Evolutionary conservation across 139 green algal species (phyloP).

Genomic region (Tetradesmus lagerheimii): DNA sequence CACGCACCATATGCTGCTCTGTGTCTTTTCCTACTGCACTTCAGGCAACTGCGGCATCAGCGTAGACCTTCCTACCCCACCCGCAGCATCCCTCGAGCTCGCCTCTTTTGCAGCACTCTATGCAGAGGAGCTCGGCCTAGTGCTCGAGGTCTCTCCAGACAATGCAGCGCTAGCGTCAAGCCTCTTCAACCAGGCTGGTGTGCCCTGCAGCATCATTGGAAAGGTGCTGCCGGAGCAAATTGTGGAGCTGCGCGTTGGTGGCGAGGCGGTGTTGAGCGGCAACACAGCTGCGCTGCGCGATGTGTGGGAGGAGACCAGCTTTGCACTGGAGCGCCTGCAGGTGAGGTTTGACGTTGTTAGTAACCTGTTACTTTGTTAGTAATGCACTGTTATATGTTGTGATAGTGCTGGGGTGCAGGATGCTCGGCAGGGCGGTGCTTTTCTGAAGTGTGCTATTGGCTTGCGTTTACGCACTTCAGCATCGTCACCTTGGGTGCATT

Average conservation of each 20-base stretch:
- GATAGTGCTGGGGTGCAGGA: background rate
- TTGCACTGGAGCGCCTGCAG: slow-evolving; percentile 93
- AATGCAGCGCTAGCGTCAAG: slow-evolving; percentile 69
- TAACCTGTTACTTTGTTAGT: background rate
- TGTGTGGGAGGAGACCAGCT: slow-evolving; percentile 96
- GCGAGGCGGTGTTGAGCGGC: slow-evolving; percentile 54
- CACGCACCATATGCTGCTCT: slow-evolving; percentile 69
- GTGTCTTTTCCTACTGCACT: slow-evolving; percentile 74
- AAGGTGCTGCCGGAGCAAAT: slow-evolving; percentile 48
- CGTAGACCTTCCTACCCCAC: slow-evolving; percentile 72
- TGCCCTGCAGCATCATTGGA: slow-evolving; percentile 81
- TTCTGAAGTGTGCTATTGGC: too few relatives aligned
- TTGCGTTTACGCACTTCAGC: too few relatives aligned
- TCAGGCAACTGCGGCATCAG: slow-evolving; percentile 77
- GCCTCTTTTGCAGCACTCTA: slow-evolving; percentile 83
- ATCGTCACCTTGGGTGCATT: too few relatives aligned
- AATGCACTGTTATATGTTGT: background rate
- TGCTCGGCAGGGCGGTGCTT: too few relatives aligned
- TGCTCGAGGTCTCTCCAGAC: slow-evolving; percentile 89
- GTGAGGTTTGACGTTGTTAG: background rate
- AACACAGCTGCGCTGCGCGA: slow-evolving; percentile 79
- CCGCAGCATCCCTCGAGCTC: slow-evolving; percentile 36
- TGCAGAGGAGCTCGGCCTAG: slow-evolving; percentile 96
- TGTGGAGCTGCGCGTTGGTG: slow-evolving; percentile 75
- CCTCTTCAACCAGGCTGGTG: slow-evolving; percentile 78